Evolutionary conservation across 495 filamentous ascomycete species (phyloP), one percentile per base, ranked within the genome.

Genomic region (Lindgomyces ingoldianus): DNA sequence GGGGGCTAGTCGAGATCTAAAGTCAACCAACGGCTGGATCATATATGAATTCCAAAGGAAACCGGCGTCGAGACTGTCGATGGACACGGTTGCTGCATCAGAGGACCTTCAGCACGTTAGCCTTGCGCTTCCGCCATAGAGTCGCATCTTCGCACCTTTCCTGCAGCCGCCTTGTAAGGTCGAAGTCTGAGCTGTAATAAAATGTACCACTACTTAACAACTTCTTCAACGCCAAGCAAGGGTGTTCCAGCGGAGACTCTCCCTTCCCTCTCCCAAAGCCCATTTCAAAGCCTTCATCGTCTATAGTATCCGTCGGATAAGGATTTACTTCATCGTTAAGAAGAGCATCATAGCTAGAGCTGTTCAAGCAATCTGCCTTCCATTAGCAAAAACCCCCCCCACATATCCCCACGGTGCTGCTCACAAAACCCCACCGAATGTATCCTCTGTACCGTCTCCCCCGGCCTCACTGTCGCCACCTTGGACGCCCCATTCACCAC

Each of bases 31-130:
- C 8, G 95, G 93, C 57, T 88, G 83, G 62, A 98, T 96, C 93
- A 98, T 98, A 76, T 94, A 96, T 10, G 90, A 91, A 68, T 98
- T 98, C 94, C 94, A 98, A 26, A 98, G 76, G 76, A 96, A 96
- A 6, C 89, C 88, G 61, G 90, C 87, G 74, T 98, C 91, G 29
- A 96, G 84, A 60, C 75, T 78, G 48, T 78, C 75, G 30, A 78
- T 70, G 1, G 74, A 72, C 9, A 77, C 69, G 2, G 75, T 75
- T n/a, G 65, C 68, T 14, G 60, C 66, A 57, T 75, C 74, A 2
- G 70, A 52, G 14, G 74, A 67, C 46, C 67, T 70, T 49, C 14
- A 44, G 45, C 4, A 29, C 0, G 53, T 57, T 29, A 69, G 44
- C 51, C 26, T 14, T 22, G 29, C 14, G 8, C 26, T 14, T 16